A percentile compares a stretch with the other conserved stretches of the same genome.
These are phyloP conservation scores for Piromyces finnis DNA, from an alignment of 192 early-diverging fungal species.

Conservation along the genomic window DNA sequence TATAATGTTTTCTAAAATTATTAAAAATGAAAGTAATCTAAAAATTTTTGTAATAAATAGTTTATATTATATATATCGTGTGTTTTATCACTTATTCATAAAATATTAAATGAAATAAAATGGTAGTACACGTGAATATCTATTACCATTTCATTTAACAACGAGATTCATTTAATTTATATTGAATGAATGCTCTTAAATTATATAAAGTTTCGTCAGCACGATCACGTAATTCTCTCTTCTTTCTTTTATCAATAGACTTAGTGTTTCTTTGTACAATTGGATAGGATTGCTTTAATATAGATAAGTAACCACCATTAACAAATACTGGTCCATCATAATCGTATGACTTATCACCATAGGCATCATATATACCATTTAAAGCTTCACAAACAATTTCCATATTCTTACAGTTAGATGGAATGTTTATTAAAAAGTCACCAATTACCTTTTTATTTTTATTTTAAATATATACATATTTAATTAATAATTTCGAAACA, in stretches of 20 bases:
- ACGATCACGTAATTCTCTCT: constrained; percentile 47
- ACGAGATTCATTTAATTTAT: constrained; percentile 58
- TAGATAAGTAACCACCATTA: constrained; percentile 30
- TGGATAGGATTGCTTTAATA: constrained; percentile 29
- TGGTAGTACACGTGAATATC: too few species aligned
- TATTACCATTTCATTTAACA: not conserved
- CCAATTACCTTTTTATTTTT: constrained; percentile 24
- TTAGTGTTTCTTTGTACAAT: constrained; percentile 26
- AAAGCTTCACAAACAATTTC: constrained; percentile 40
- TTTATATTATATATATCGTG: too few species aligned
- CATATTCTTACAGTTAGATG: not conserved
- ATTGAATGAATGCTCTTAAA: constrained; percentile 66
- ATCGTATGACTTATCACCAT: constrained; percentile 59
- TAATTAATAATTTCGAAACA: not conserved
- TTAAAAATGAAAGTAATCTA: too few species aligned
- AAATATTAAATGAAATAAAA: too few species aligned
- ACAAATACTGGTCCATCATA: constrained; percentile 79
- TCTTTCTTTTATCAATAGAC: constrained; percentile 49
- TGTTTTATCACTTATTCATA: too few species aligned
- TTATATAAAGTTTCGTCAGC: constrained; percentile 66
- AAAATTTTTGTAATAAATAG: too few species aligned
- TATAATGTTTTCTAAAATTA: too few species aligned
- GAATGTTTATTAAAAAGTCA: constrained; percentile 31
- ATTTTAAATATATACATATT: too few species aligned
- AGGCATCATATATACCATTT: constrained; percentile 77